Conservation (phyloP, 768 basidiomycete species). For the Mycena maculata region DNA sequence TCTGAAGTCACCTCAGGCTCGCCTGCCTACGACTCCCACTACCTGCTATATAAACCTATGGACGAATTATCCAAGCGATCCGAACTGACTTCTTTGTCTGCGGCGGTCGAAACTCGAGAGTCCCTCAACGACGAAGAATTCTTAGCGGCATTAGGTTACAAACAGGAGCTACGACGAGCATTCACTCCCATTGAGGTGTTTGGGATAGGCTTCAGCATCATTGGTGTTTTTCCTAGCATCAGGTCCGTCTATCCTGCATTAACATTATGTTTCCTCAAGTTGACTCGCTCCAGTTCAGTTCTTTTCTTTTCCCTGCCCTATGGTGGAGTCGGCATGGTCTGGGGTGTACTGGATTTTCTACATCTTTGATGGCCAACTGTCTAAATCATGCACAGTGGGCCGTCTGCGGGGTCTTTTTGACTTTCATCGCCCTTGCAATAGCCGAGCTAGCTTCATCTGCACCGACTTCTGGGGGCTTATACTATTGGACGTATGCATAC, state of each 20-base stretch:
- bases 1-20: no score
- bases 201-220: slow-evolving; percentile 42
- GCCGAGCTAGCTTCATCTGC: slow-evolving; percentile 62
- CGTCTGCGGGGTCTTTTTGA: slow-evolving; percentile 54
- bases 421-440: slow-evolving; percentile 61
- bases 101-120: neutral
- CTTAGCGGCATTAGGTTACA: slow-evolving; percentile 54
- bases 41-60: no score
- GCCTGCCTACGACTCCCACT: no score
- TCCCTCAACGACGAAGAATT: slow-evolving; percentile 45
- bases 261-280: neutral
- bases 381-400: neutral
- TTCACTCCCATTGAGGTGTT: slow-evolving; percentile 44
- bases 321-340: slow-evolving; percentile 46
- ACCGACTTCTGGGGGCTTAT: slow-evolving; percentile 65
- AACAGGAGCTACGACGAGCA: slow-evolving; percentile 53
- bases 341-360: slow-evolving; percentile 40
- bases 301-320: slow-evolving; percentile 3
- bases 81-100: neutral
- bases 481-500: slow-evolving; percentile 69
- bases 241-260: no score
- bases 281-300: slow-evolving; percentile 35
- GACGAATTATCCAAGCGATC: neutral
- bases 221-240: slow-evolving; percentile 35
- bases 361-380: slow-evolving; percentile 35